Evolutionary conservation across 2,329 filamentous ascomycete genomes (phyloP).

Genomic region (Botrytis fragariae): DNA sequence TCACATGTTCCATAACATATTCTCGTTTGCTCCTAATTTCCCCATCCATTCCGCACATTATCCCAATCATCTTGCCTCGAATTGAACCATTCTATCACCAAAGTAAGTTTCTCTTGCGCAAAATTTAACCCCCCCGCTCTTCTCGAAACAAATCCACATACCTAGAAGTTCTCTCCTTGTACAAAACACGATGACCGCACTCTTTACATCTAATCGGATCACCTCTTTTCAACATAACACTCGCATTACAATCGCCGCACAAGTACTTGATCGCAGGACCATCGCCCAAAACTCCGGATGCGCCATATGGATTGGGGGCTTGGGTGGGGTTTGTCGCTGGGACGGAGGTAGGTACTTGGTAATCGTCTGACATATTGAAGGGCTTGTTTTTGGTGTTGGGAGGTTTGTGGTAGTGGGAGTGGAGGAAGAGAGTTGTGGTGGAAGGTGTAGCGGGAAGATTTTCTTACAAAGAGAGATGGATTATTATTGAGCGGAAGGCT

Average conservation of each 20-base stretch:
- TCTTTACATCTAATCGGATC: slow-evolving; percentile 85
- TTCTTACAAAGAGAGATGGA: slow-evolving; percentile 7
- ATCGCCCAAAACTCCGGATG: slow-evolving; percentile 36
- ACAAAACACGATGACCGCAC: slow-evolving; percentile 92
- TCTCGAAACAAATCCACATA: slow-evolving; percentile 54
- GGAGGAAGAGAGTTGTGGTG: neutral
- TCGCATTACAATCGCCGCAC: slow-evolving; percentile 82
- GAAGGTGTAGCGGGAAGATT: slow-evolving; percentile 1
- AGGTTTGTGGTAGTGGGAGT: neutral
- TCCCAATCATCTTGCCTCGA: slow-evolving; percentile 75
- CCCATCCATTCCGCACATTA: neutral
- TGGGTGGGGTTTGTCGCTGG: slow-evolving; percentile 1
- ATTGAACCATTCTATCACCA: slow-evolving; percentile 83
- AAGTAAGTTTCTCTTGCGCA: slow-evolving; percentile 22
- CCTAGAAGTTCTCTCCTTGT: slow-evolving; percentile 93
- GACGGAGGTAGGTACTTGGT: slow-evolving; percentile 18
- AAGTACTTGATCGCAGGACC: slow-evolving; percentile 64
- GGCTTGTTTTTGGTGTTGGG: neutral
- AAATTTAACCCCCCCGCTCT: no score
- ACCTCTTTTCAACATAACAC: slow-evolving; percentile 71
- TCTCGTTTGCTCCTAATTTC: no score
- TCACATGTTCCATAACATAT: neutral
- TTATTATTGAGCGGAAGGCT: neutral
- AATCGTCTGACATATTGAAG: slow-evolving; percentile 11
- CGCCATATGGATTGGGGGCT: slow-evolving; percentile 39